phyloP scores from a whole-genome alignment of 2,329 filamentous ascomycete genomes.

The Trichoderma aggressivum region DNA sequence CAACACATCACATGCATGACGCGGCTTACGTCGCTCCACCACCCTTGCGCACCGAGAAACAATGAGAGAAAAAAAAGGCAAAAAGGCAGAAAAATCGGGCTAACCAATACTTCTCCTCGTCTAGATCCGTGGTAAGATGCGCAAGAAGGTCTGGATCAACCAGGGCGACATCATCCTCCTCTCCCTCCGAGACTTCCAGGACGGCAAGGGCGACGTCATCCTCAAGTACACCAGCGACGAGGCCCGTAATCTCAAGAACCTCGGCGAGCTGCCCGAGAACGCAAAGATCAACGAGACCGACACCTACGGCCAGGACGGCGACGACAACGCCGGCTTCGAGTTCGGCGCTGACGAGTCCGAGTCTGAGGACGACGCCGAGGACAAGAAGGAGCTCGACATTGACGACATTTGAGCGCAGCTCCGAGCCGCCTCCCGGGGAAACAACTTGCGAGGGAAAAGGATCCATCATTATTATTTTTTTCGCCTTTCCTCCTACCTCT shows the following conservation, averaged over 20 bases:
- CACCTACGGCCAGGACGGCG: constrained; percentile 85
- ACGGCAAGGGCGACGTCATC: constrained; percentile 95
- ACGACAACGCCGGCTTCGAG: constrained; percentile 96
- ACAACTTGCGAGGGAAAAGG: constrained; percentile 4
- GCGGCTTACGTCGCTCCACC: background rate
- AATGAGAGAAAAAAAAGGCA: background rate
- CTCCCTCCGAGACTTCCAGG: constrained; percentile 87
- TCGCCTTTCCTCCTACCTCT: constrained; percentile 11
- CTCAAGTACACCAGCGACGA: constrained; percentile 96
- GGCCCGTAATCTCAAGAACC: constrained; percentile 90
- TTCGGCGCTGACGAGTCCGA: constrained; percentile 88
- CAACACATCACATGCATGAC: background rate
- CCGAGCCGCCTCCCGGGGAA: background rate
- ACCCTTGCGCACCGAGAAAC: background rate
- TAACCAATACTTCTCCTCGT: background rate
- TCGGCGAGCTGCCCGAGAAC: constrained; percentile 93
- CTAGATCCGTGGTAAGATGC: constrained; percentile 78
- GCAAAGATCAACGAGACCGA: constrained; percentile 99
- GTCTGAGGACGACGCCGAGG: constrained; percentile 49
- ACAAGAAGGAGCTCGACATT: constrained; percentile 80
- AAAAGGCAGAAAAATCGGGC: background rate
- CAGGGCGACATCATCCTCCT: constrained; percentile 92
- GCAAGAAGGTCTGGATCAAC: constrained; percentile 99
- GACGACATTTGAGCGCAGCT: constrained; percentile 75
- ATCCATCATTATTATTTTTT: background rate